phyloP scores from a whole-genome alignment of 352 stramenopile genomes.

The Phytophthora kernoviae region DNA sequence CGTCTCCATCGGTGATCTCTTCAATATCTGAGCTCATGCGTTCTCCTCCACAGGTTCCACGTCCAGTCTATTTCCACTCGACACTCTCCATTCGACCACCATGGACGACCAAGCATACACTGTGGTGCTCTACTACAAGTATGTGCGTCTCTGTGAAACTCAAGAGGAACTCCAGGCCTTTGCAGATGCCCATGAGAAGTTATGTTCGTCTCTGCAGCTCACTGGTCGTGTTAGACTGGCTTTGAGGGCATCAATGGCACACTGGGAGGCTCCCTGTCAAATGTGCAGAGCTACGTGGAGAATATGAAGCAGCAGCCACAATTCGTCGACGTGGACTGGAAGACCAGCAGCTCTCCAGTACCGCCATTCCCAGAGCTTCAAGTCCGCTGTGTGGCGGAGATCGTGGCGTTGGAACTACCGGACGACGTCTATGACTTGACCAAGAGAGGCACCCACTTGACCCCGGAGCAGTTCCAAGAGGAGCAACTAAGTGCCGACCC shows the following conservation, averaged over 20 bases:
- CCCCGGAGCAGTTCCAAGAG: slow-evolving; percentile 66
- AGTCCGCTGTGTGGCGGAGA: slow-evolving; percentile 69
- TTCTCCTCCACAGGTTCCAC: slow-evolving; percentile 19
- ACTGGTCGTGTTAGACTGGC: slow-evolving; percentile 78
- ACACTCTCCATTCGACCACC: slow-evolving; percentile 10
- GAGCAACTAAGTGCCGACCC: slow-evolving; percentile 28
- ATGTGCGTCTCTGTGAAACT: slow-evolving; percentile 61
- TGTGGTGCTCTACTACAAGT: slow-evolving; percentile 89
- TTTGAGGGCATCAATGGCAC: slow-evolving; percentile 89
- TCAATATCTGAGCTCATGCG: slow-evolving; percentile 15
- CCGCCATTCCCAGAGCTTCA: slow-evolving; percentile 71
- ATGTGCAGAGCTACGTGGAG: slow-evolving; percentile 70
- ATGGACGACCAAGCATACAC: slow-evolving; percentile 35
- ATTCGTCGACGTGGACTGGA: slow-evolving; percentile 79
- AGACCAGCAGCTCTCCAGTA: slow-evolving; percentile 58
- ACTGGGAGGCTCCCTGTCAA: slow-evolving; percentile 46
- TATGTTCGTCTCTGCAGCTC: slow-evolving; percentile 63
- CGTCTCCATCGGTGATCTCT: slow-evolving; percentile 21
- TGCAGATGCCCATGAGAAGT: slow-evolving; percentile 43
- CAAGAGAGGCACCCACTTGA: slow-evolving; percentile 58
- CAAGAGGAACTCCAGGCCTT: slow-evolving; percentile 40
- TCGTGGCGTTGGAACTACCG: slow-evolving; percentile 79
- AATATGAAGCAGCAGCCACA: slow-evolving; percentile 44
- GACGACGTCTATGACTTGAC: slow-evolving; percentile 51
- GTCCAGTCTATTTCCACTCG: slow-evolving; percentile 7